phyloP scores from a whole-genome alignment of 2,329 filamentous ascomycete species.

The Arachnopeziza araneosa region DNA sequence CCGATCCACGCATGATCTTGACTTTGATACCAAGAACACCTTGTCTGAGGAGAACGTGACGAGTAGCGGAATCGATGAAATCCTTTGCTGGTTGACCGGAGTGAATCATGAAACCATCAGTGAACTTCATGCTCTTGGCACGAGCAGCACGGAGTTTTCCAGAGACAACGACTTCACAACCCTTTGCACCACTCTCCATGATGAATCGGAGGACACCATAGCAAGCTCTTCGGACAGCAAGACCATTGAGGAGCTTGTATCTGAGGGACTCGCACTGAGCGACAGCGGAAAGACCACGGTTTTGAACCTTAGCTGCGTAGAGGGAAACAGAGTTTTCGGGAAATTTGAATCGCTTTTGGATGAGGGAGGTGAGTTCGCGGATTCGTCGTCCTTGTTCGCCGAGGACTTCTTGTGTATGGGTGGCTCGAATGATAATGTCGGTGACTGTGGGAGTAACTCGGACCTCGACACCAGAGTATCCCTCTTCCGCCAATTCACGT shows the following conservation, averaged over 20 bases:
- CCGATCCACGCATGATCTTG: slow-evolving; percentile 99
- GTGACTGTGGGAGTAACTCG: slow-evolving; percentile 99
- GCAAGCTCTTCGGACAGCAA: slow-evolving; percentile 97
- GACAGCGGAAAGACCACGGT: slow-evolving; percentile 98
- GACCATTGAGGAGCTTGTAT: slow-evolving; percentile 99
- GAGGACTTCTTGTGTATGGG: slow-evolving; percentile 99
- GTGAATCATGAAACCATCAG: slow-evolving; percentile 99
- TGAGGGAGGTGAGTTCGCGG: slow-evolving; percentile 98
- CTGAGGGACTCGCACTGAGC: slow-evolving; percentile 99
- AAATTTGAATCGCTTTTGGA: slow-evolving; percentile 99
- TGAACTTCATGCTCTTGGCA: slow-evolving; percentile 99
- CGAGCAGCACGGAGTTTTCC: slow-evolving; percentile 98
- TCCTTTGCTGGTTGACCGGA: slow-evolving; percentile 99
- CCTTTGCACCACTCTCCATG: slow-evolving; percentile 99
- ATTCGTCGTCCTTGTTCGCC: slow-evolving; percentile 99
- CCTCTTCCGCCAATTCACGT: slow-evolving; percentile 99
- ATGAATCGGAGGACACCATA: slow-evolving; percentile 99
- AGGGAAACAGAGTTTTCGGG: slow-evolving; percentile 99
- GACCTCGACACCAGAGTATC: slow-evolving; percentile 99
- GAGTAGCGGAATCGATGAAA: slow-evolving; percentile 98
- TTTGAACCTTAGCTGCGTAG: slow-evolving; percentile 99
- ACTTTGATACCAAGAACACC: slow-evolving; percentile 99
- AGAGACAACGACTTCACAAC: slow-evolving; percentile 98
- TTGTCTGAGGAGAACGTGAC: slow-evolving; percentile 99
- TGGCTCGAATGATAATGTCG: slow-evolving; percentile 98